Evolutionary conservation across 176 grass and related monocot species (phyloP).

Genomic region (Oryza coarctata): DNA sequence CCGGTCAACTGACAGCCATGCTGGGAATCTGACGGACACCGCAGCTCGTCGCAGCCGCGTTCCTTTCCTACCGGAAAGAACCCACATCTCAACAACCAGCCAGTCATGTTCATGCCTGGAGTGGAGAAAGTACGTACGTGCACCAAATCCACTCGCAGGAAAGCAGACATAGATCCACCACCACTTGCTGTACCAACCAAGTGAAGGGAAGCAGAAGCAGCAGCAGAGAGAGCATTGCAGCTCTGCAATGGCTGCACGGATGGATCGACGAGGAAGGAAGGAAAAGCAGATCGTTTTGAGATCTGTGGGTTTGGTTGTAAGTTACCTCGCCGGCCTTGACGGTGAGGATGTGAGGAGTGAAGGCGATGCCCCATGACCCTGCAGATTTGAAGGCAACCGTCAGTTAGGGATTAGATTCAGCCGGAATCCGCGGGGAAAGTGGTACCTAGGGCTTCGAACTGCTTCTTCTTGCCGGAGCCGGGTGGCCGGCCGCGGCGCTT

Average conservation of each 20-base stretch:
- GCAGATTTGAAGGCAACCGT: constrained; percentile 20
- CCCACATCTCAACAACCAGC: background rate
- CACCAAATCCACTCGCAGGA: background rate
- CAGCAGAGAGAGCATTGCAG: background rate
- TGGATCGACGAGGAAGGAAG: background rate
- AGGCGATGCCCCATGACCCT: constrained; percentile 90
- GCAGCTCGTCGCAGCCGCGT: constrained; percentile 23
- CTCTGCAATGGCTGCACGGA: background rate
- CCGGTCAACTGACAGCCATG: constrained; percentile 43
- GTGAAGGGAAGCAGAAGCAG: background rate
- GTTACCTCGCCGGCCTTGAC: constrained; percentile 97
- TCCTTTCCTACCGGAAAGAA: constrained; percentile 27
- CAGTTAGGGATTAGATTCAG: background rate
- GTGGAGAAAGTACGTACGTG: background rate
- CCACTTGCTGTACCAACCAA: background rate
- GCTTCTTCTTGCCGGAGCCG: constrained; percentile 96
- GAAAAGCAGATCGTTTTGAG: constrained; percentile 12
- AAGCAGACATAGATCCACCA: constrained; percentile 35
- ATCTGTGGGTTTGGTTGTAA: constrained; percentile 15
- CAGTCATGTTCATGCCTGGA: constrained; percentile 7
- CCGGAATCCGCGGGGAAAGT: background rate
- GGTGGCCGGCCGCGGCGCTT: constrained; percentile 89
- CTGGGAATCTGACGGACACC: constrained; percentile 50
- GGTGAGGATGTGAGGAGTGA: constrained; percentile 89
- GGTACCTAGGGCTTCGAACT: constrained; percentile 97